Evolutionary conservation across 768 basidiomycete genomes (phyloP).

Genomic region (Leccinum subgranulosum): DNA sequence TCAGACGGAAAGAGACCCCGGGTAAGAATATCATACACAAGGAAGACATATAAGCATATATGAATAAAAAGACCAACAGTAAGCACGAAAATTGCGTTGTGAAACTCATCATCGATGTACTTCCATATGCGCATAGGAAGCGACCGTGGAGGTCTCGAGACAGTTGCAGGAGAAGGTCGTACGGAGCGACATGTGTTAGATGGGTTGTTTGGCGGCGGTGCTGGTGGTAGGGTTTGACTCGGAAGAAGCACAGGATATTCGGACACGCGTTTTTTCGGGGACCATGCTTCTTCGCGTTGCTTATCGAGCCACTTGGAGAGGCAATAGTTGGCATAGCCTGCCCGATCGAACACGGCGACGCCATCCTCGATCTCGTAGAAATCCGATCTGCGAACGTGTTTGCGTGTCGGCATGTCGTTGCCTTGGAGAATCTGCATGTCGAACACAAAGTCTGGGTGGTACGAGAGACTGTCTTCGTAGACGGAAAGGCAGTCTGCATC

Average conservation of each 20-base stretch:
- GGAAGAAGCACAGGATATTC: conserved; percentile 17
- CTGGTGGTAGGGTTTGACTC: conserved; percentile 14
- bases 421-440: conserved; percentile 21
- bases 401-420: conserved; percentile 7
- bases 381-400: conserved; percentile 14
- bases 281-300: conserved; percentile 20
- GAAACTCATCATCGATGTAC: conserved; percentile 26
- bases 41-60: conserved; percentile 24
- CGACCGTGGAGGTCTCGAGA: conserved; percentile 6
- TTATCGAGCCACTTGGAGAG: conserved; percentile 26
- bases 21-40: conserved; percentile 29
- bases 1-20: conserved; percentile 26
- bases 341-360: conserved; percentile 23
- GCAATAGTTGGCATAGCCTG: conserved; percentile 26
- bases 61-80: conserved; percentile 27
- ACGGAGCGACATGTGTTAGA: not conserved
- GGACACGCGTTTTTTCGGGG: conserved; percentile 18
- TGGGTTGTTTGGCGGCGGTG: not conserved
- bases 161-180: not conserved
- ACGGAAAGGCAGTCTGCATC: conserved; percentile 24
- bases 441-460: conserved; percentile 15
- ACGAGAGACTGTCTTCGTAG: conserved; percentile 29
- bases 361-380: conserved; percentile 31
- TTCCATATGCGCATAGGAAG: conserved; percentile 14
- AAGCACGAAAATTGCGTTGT: conserved; percentile 26